A percentile compares a stretch with the other conserved stretches of the same genome.
phyloP scores from a whole-genome alignment of 1,284 basidiomycete genomes.

The Fomitopsis pinicola region DNA sequence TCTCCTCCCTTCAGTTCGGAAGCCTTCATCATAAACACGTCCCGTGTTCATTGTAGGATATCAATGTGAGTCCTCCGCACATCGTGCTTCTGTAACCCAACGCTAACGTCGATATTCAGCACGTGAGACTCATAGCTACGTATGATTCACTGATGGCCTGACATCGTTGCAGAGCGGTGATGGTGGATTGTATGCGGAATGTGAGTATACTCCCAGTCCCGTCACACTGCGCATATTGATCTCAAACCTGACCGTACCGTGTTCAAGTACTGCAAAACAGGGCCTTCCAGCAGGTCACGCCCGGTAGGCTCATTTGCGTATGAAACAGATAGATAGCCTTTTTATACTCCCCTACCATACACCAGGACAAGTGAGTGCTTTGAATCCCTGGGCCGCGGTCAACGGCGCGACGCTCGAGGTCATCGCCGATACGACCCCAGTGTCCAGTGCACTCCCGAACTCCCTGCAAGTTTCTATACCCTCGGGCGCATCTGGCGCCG shows the following conservation, averaged over 20 bases:
- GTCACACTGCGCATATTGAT: neutral
- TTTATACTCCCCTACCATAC: neutral
- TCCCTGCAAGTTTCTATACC: constrained; percentile 53
- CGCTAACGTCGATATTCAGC: neutral
- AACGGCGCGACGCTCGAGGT: constrained; percentile 48
- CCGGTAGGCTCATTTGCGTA: constrained; percentile 28
- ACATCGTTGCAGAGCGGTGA: constrained; percentile 30
- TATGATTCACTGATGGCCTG: neutral
- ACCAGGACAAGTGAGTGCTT: constrained; percentile 37
- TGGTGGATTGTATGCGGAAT: constrained; percentile 36
- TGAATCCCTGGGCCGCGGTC: constrained; percentile 52
- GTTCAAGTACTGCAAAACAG: constrained; percentile 34
- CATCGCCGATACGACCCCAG: constrained; percentile 44
- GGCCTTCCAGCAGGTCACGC: constrained; percentile 36
- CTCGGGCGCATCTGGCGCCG: constrained; percentile 32
- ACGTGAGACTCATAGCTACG: neutral
- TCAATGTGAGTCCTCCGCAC: constrained; percentile 27
- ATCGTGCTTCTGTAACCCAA: neutral
- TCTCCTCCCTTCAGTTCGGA: neutral
- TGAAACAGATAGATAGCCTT: too few species aligned
- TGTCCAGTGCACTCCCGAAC: constrained; percentile 62
- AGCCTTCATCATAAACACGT: neutral
- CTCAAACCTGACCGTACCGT: neutral
- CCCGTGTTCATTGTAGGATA: constrained; percentile 26
- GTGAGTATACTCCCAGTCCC: constrained; percentile 16